Evolutionary conservation across 805 yeast genomes (phyloP).

Genomic region (Lachancea dasiensis): DNA sequence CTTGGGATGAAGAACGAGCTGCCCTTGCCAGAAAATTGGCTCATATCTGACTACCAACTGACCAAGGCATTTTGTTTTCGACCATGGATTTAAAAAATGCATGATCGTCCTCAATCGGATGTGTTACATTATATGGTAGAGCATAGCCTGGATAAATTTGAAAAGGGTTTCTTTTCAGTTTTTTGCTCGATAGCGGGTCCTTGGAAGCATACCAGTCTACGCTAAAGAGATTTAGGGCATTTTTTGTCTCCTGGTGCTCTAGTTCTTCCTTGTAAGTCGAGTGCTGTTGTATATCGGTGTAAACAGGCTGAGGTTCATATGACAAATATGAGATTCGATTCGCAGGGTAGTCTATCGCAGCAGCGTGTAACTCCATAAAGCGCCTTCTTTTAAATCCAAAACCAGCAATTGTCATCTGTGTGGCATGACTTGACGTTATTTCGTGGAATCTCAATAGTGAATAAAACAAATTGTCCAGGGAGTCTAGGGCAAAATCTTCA

Average conservation of each 20-base stretch:
- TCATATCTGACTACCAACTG: slow-evolving; percentile 12
- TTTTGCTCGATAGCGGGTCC: slow-evolving; percentile 42
- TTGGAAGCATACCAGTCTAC: slow-evolving; percentile 54
- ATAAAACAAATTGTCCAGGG: slow-evolving; percentile 69
- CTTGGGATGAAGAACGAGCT: slow-evolving; percentile 53
- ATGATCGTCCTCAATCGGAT: slow-evolving; percentile 14
- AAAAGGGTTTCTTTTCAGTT: slow-evolving; percentile 52
- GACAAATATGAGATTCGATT: slow-evolving; percentile 46
- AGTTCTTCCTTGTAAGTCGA: slow-evolving; percentile 43
- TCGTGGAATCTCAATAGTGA: slow-evolving; percentile 51
- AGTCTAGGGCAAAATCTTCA: slow-evolving; percentile 75
- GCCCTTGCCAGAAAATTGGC: slow-evolving; percentile 43
- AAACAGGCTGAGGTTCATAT: slow-evolving; percentile 46
- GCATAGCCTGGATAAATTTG: slow-evolving; percentile 37
- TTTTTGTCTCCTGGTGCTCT: slow-evolving; percentile 41
- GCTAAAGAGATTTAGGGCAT: slow-evolving; percentile 50
- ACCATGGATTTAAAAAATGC: slow-evolving; percentile 18
- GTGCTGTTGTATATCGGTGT: slow-evolving; percentile 20
- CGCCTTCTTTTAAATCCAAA: slow-evolving; percentile 66
- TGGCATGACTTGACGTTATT: slow-evolving; percentile 43
- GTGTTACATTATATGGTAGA: slow-evolving; percentile 11
- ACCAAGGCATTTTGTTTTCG: slow-evolving; percentile 31
- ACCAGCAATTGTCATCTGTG: slow-evolving; percentile 52
- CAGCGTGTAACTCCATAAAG: slow-evolving; percentile 49
- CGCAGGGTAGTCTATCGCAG: slow-evolving; percentile 41